These are phyloP conservation scores for Microbotryum saponariae DNA, from an alignment of 1,284 basidiomycete species.

Conservation along the genomic window DNA sequence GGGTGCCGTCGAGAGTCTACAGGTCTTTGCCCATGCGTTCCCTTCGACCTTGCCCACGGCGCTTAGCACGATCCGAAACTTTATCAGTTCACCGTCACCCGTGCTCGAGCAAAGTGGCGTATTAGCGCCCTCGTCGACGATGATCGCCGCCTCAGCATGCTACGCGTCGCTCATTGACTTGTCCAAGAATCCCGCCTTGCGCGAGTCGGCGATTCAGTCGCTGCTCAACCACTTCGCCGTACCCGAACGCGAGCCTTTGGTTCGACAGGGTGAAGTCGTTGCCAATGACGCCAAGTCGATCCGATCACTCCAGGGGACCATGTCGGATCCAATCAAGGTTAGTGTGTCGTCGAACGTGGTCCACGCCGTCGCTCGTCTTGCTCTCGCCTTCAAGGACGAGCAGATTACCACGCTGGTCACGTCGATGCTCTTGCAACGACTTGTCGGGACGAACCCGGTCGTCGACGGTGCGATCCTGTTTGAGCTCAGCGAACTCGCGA, in stretches of 20 bases:
- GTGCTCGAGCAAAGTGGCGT: constrained; percentile 7
- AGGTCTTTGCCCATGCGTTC: constrained; percentile 19
- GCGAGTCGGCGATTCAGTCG: constrained; percentile 18
- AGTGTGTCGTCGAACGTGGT: constrained; percentile 9
- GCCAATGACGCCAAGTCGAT: background rate
- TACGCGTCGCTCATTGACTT: constrained; percentile 6
- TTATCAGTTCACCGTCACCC: constrained; percentile 8
- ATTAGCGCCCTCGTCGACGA: background rate
- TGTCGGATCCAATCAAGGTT: constrained; percentile 4
- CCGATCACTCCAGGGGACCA: background rate
- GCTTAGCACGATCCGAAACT: constrained; percentile 1
- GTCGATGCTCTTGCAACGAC: constrained; percentile 84
- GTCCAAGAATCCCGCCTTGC: background rate
- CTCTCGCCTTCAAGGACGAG: constrained; percentile 69
- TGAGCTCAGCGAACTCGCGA: constrained; percentile 81
- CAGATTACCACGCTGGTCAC: constrained; percentile 66
- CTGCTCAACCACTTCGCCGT: constrained; percentile 23
- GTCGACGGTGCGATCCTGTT: constrained; percentile 86
- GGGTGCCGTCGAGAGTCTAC: constrained; percentile 11
- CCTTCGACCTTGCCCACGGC: background rate
- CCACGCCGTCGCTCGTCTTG: constrained; percentile 66
- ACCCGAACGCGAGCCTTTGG: background rate
- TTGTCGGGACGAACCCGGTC: constrained; percentile 71
- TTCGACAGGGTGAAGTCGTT: too few species aligned
- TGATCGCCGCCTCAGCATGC: background rate